Conservation (phyloP, 306 rosid genomes). For the Fragaria vesca region DNA sequence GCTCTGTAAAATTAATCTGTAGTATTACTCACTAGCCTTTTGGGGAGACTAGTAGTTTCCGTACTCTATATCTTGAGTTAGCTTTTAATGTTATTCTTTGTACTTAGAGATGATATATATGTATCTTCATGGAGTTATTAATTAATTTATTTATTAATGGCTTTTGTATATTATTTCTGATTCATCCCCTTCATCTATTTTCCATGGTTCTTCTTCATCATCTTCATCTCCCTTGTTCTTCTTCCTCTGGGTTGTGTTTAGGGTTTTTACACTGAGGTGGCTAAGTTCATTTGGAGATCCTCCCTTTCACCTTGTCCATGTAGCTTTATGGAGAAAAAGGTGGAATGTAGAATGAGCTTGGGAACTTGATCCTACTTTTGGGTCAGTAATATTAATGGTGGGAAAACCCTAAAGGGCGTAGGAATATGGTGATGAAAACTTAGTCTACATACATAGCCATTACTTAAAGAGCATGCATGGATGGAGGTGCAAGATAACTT, state of each 20-base stretch:
- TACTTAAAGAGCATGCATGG: slow-evolving; percentile 30
- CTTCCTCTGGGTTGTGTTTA: not conserved
- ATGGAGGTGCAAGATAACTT: slow-evolving; percentile 27
- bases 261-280: slow-evolving; percentile 29
- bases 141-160: slow-evolving; percentile 10
- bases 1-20: slow-evolving; percentile 14
- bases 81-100: slow-evolving; percentile 29
- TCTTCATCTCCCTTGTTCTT: slow-evolving; percentile 11
- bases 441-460: slow-evolving; percentile 21
- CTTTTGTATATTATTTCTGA: not conserved
- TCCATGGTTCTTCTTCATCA: not conserved
- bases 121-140: slow-evolving; percentile 10
- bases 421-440: slow-evolving; percentile 10
- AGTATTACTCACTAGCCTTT: slow-evolving; percentile 6
- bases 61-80: not conserved
- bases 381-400: slow-evolving; percentile 19
- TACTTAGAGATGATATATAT: slow-evolving; percentile 27
- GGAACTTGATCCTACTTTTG: slow-evolving; percentile 32
- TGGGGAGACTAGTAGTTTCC: slow-evolving; percentile 14
- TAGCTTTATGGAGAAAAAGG: slow-evolving; percentile 29
- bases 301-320: slow-evolving; percentile 8
- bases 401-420: slow-evolving; percentile 17
- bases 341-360: slow-evolving; percentile 30
- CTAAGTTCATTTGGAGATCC: not conserved
- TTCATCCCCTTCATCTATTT: not conserved